Conservation (phyloP, 257 asterid genomes). For the Solanum bukasovii region DNA sequence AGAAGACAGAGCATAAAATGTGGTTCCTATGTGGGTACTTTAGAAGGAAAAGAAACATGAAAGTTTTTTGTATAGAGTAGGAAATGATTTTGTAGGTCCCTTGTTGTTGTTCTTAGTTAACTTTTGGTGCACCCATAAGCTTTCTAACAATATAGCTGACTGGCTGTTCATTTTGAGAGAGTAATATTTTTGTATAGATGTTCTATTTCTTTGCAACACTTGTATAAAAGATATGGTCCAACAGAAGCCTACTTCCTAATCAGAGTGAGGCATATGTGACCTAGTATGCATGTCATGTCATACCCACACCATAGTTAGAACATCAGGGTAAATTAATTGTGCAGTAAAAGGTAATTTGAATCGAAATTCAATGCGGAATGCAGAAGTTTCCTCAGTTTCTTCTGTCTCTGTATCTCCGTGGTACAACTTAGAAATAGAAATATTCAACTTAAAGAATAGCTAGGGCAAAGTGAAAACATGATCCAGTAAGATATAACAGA, state of each 20-base stretch:
- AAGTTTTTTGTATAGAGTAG: not conserved
- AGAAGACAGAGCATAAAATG: not conserved
- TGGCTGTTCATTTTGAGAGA: not conserved
- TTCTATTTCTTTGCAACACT: not conserved
- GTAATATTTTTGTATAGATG: not conserved
- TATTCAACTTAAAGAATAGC: not conserved
- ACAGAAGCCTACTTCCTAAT: no score
- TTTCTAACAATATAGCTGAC: not conserved
- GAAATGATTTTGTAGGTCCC: not conserved
- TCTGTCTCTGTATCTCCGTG: not conserved
- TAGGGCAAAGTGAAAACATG: not conserved
- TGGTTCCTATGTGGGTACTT: not conserved
- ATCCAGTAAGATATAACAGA: not conserved
- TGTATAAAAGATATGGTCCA: not conserved
- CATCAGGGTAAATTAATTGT: not conserved
- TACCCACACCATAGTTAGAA: not conserved
- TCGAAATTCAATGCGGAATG: not conserved
- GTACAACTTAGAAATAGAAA: not conserved
- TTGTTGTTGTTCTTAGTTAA: not conserved
- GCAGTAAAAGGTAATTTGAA: not conserved
- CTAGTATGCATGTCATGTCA: not conserved
- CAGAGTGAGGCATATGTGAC: no score
- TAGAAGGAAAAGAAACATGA: not conserved
- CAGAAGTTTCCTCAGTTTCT: not conserved
- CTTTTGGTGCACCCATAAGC: not conserved